Evolutionary conservation across 108 stramenopile species (phyloP).

Genomic region (Cyclotella atomus): DNA sequence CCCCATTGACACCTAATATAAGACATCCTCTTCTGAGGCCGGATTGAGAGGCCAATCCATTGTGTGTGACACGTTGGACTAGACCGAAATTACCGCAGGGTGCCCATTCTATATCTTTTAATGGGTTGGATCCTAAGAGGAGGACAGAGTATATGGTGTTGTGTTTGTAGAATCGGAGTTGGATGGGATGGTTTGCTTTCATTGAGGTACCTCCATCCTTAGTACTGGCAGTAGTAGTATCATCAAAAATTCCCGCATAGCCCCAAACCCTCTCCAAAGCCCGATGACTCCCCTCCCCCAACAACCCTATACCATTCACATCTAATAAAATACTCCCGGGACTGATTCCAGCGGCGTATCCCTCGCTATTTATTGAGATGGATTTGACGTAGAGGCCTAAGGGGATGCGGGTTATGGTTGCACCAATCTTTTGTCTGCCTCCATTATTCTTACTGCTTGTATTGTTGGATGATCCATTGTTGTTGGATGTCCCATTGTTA

Average conservation of each 20-base stretch:
- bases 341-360: constrained; percentile 60
- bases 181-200: too few species aligned
- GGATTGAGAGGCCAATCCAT: constrained; percentile 34
- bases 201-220: too few species aligned
- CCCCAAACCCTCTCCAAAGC: constrained; percentile 83
- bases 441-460: too few species aligned
- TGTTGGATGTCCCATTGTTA: neutral
- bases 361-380: constrained; percentile 57
- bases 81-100: constrained; percentile 84
- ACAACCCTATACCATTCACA: constrained; percentile 72
- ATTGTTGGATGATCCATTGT: too few species aligned
- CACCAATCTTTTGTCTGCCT: constrained; percentile 51
- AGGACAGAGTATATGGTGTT: constrained; percentile 56
- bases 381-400: constrained; percentile 71
- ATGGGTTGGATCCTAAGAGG: constrained; percentile 59
- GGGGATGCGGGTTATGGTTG: constrained; percentile 69
- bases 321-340: constrained; percentile 61
- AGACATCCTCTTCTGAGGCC: constrained; percentile 67
- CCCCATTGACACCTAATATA: constrained; percentile 50
- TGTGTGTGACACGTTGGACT: constrained; percentile 54
- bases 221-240: too few species aligned
- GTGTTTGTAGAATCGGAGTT: constrained; percentile 46
- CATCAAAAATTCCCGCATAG: too few species aligned
- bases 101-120: constrained; percentile 75
- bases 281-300: constrained; percentile 73